These are phyloP conservation scores for Fusarium transvaalense DNA, from an alignment of 2,329 filamentous ascomycete species.

Conservation along the genomic window DNA sequence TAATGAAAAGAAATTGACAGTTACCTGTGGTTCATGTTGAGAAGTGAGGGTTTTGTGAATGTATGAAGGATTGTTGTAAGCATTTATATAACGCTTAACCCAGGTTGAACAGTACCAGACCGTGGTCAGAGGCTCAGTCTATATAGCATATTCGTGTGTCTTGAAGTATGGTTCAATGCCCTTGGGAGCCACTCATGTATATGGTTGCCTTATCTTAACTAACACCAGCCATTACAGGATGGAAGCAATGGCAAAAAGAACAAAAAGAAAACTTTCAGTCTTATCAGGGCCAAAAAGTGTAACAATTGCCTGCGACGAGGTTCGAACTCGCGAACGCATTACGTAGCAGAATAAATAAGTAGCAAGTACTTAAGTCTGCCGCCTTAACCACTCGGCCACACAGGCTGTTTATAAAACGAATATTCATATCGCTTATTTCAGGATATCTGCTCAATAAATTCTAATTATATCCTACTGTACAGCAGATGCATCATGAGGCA, in stretches of 20 bases:
- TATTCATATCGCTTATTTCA: too few species aligned
- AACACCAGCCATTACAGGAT: too few species aligned
- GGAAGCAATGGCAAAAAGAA: background rate
- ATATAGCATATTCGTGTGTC: background rate
- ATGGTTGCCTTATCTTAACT: too few species aligned
- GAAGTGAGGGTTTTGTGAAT: background rate
- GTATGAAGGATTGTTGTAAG: background rate
- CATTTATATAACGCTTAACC: background rate
- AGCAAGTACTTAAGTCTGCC: conserved; percentile 22
- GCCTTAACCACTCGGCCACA: conserved; percentile 32
- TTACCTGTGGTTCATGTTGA: background rate
- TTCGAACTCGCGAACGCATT: conserved; percentile 27
- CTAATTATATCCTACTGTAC: fast-evolving
- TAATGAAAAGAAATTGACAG: conserved; percentile 48
- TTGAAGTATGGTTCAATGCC: background rate
- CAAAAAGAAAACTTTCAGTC: background rate
- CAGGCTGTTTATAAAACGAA: background rate
- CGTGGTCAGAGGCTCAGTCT: background rate
- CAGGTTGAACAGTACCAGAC: background rate
- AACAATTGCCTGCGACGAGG: background rate
- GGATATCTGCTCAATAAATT: too few species aligned
- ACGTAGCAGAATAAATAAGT: conserved; percentile 22
- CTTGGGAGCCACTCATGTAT: too few species aligned
- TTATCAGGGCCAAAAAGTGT: background rate
- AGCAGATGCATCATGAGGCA: background rate